Evolutionary conservation across 2,329 filamentous ascomycete genomes (phyloP).

Genomic region (Cladosporium sp.): DNA sequence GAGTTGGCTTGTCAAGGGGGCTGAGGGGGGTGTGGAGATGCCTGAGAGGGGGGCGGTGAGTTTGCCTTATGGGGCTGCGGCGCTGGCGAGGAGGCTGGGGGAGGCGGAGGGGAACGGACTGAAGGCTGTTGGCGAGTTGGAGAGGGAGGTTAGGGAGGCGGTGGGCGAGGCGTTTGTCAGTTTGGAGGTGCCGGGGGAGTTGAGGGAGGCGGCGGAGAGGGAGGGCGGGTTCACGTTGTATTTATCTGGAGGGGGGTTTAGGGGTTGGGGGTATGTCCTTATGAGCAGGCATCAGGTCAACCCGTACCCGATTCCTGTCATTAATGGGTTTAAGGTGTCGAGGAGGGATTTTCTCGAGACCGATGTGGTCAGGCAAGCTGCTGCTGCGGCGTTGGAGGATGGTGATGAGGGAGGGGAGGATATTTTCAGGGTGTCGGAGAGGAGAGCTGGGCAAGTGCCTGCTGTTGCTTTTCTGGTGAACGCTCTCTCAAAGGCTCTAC

Average conservation of each 20-base stretch:
- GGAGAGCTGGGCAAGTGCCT: constrained; percentile 74
- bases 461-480: constrained; percentile 78
- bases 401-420: constrained; percentile 27
- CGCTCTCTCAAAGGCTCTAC: constrained; percentile 64
- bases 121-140: constrained; percentile 35
- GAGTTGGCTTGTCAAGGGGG: constrained; percentile 54
- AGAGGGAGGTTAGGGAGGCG: constrained; percentile 45
- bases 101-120: constrained; percentile 38
- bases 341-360: constrained; percentile 58
- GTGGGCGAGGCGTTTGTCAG: constrained; percentile 40
- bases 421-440: constrained; percentile 70
- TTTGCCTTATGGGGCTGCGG: constrained; percentile 66
- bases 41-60: constrained; percentile 56
- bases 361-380: constrained; percentile 38
- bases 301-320: constrained; percentile 78
- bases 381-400: constrained; percentile 31
- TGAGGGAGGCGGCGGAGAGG: constrained; percentile 40
- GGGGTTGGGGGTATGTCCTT: constrained; percentile 84
- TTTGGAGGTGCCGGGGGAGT: constrained; percentile 52
- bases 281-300: constrained; percentile 69
- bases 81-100: constrained; percentile 53
- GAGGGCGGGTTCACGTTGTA: constrained; percentile 63
- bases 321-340: constrained; percentile 70
- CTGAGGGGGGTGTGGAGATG: constrained; percentile 45
- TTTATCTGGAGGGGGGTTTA: constrained; percentile 83